phyloP scores from a whole-genome alignment of 169 alveolate species.

The Plasmodium billcollinsi region DNA sequence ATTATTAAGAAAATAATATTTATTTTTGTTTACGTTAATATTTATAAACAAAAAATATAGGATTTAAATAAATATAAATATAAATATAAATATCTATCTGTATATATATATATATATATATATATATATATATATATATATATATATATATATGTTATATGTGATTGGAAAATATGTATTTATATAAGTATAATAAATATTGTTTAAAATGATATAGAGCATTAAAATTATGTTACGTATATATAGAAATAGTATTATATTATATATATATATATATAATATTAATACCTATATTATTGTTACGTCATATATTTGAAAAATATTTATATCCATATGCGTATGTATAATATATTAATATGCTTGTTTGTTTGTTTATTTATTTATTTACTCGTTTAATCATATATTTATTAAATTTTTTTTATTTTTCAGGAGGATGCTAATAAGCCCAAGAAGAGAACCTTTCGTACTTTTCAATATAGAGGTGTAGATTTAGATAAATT shows the following conservation, averaged over 20 bases:
- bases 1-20: too few relatives aligned
- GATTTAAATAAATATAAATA: too few relatives aligned
- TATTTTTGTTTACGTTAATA: too few relatives aligned
- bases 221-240: too few relatives aligned
- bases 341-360: neutral
- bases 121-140: too few relatives aligned
- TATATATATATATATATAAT: neutral
- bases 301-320: too few relatives aligned
- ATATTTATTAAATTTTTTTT: neutral
- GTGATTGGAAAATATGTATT: neutral
- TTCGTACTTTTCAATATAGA: constrained; percentile 97
- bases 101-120: too few relatives aligned
- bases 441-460: constrained; percentile 96
- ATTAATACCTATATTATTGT: neutral
- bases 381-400: neutral
- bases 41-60: too few relatives aligned
- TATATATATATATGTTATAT: too few relatives aligned
- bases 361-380: neutral
- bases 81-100: too few relatives aligned
- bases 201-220: too few relatives aligned
- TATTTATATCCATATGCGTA: neutral
- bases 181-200: neutral
- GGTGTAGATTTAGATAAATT: constrained; percentile 98
- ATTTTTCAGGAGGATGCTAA: constrained; percentile 77
- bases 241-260: too few relatives aligned